These are phyloP conservation scores for Avena eriantha DNA, from an alignment of 176 grass and related monocot species.

Conservation along the genomic window DNA sequence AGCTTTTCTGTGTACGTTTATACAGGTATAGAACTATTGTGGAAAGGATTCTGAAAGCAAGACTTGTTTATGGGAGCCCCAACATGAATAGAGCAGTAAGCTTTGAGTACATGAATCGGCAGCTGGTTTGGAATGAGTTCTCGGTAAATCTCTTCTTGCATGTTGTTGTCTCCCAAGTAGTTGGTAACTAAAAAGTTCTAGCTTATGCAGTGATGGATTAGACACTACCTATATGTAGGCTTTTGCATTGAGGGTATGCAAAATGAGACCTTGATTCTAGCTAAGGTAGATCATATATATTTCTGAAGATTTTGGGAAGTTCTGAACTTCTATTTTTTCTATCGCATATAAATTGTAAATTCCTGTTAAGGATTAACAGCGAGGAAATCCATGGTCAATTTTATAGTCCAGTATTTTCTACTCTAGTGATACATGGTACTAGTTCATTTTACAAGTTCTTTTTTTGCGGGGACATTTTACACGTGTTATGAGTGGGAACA, in stretches of 20 bases:
- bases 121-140: conserved; percentile 99
- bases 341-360: background rate
- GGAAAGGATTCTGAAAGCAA: conserved; percentile 92
- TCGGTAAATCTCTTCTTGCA: conserved; percentile 66
- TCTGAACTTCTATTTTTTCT: conserved; percentile 3
- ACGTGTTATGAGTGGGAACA: background rate
- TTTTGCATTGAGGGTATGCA: background rate
- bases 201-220: conserved; percentile 17
- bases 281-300: conserved; percentile 18
- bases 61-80: conserved; percentile 91
- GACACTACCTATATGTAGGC: background rate
- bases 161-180: conserved; percentile 29
- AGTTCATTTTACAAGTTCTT: background rate
- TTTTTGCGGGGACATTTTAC: background rate
- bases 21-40: conserved; percentile 93
- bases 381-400: background rate
- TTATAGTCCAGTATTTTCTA: conserved; percentile 22
- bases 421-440: background rate
- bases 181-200: conserved; percentile 13
- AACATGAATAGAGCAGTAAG: conserved; percentile 99
- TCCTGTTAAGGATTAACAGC: background rate
- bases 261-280: conserved; percentile 15
- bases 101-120: conserved; percentile 99
- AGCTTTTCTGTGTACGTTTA: conserved; percentile 47
- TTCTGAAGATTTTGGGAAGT: background rate